Conservation (phyloP, 2,329 filamentous ascomycete genomes). For the Aureobasidium subglaciale region DNA sequence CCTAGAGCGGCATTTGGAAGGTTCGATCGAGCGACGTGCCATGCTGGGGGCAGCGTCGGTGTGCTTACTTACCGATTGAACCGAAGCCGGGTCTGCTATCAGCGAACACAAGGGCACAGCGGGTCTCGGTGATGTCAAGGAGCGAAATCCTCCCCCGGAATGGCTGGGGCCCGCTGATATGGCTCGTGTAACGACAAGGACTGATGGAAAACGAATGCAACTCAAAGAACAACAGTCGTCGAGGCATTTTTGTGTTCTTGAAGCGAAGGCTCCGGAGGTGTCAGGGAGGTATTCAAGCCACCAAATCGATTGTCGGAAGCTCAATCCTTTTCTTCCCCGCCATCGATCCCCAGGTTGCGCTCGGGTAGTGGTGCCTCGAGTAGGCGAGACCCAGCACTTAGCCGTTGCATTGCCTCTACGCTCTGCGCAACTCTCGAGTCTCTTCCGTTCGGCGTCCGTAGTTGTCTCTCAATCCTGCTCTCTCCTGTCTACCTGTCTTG, state of each 20-base stretch:
- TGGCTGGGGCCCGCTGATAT: slow-evolving; percentile 6
- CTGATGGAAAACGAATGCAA: background rate
- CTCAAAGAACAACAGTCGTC: background rate
- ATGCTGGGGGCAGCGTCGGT: background rate
- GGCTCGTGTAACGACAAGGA: background rate
- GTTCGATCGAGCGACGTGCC: background rate
- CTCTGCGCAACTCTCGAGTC: slow-evolving; percentile 8
- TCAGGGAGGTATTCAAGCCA: slow-evolving; percentile 5
- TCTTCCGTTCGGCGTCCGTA: background rate
- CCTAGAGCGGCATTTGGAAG: background rate
- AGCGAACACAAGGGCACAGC: slow-evolving; percentile 2
- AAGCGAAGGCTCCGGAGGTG: background rate
- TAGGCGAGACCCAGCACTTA: slow-evolving; percentile 8
- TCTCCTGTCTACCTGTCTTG: background rate
- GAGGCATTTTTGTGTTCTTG: background rate
- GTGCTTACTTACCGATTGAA: slow-evolving; percentile 2
- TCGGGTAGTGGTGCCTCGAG: slow-evolving; percentile 6
- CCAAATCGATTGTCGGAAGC: slow-evolving; percentile 2
- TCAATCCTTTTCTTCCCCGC: slow-evolving; percentile 14
- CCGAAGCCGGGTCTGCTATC: slow-evolving; percentile 4
- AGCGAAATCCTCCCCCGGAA: background rate
- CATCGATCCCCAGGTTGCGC: slow-evolving; percentile 8
- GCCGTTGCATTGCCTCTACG: slow-evolving; percentile 11
- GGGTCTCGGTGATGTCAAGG: slow-evolving; percentile 12
- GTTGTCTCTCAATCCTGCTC: background rate